Evolutionary conservation across 345 rosid species (phyloP), one percentile per base, ranked within the genome.

Genomic region (Brassica nigra): DNA sequence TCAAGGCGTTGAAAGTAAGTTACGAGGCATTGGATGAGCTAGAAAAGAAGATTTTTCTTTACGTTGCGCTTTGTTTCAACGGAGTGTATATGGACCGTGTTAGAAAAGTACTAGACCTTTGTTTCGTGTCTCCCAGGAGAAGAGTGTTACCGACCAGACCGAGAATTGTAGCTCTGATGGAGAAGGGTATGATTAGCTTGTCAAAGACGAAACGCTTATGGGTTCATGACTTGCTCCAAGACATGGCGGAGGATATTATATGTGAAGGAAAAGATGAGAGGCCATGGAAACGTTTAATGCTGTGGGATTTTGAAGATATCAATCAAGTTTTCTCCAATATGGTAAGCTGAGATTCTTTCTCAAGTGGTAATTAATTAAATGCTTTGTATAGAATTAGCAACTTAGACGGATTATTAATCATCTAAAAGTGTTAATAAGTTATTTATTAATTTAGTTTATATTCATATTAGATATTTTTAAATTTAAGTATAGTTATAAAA

Each of bases 151-250:
- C 75, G 7, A 74, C 79, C 34, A 74, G 83, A 49, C 75, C 67
- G 66, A 74, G 75, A 18, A 80, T 80, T 70, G 54, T 7, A 37
- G 47, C 79, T 69, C 61, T 74, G 75, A 74, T 37, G 67, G 83
- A 80, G 79, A 75, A 74, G 71, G 62, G 83, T 74, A 68, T 80
- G 75, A 74, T 80, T 74, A 74, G 79, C 27, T 3, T 23, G 28
- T 74, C 83, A 8, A 62, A 34, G 0, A 74, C 14, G 6, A 80
- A 74, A 49, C 70, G 76, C 44, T 8, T 80, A 7, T 80, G 83
- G 79, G 83, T 80, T 36, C 83, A 80, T 69, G 79, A 75, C 71
- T 80, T 80, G 66, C 83, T 80, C 3, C 78, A 74, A 55, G 83
- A 80, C 79, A 74, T 80, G 79, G 83, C 83, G 2, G 71, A 69